phyloP scores from a whole-genome alignment of 148 eudicot genomes.

The Rhododendron griersonianum region DNA sequence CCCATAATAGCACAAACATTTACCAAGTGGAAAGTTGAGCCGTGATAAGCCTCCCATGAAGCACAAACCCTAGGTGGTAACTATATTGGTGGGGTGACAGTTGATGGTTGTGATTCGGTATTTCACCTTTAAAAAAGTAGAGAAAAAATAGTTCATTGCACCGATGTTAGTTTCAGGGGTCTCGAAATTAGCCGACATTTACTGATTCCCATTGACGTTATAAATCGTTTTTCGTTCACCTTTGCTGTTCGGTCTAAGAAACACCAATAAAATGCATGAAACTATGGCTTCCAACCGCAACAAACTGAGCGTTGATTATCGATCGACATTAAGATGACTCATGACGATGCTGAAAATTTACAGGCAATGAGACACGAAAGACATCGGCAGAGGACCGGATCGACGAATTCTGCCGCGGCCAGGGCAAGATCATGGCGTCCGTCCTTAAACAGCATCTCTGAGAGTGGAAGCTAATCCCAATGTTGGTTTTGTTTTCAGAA shows the following conservation, averaged over 20 bases:
- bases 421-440: conserved; percentile 82
- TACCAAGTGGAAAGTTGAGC: not conserved
- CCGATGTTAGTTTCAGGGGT: not conserved
- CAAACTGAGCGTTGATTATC: not conserved
- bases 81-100: not conserved
- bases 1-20: not conserved
- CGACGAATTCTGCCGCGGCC: conserved; percentile 24
- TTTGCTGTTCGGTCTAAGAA: too few relatives aligned
- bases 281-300: not conserved
- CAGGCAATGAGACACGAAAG: conserved; percentile 43
- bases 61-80: not conserved
- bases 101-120: not conserved
- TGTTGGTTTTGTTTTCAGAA: not conserved
- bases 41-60: not conserved
- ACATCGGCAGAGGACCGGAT: conserved; percentile 34
- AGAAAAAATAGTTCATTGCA: too few relatives aligned
- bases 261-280: too few relatives aligned
- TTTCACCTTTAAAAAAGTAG: not conserved
- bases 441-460: conserved; percentile 77
- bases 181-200: not conserved
- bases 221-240: too few relatives aligned
- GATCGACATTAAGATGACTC: too few relatives aligned
- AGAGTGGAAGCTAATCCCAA: conserved; percentile 36
- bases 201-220: too few relatives aligned
- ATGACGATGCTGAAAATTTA: not conserved